Evolutionary conservation across 768 basidiomycete species (phyloP).

Genomic region (Russula sp.): DNA sequence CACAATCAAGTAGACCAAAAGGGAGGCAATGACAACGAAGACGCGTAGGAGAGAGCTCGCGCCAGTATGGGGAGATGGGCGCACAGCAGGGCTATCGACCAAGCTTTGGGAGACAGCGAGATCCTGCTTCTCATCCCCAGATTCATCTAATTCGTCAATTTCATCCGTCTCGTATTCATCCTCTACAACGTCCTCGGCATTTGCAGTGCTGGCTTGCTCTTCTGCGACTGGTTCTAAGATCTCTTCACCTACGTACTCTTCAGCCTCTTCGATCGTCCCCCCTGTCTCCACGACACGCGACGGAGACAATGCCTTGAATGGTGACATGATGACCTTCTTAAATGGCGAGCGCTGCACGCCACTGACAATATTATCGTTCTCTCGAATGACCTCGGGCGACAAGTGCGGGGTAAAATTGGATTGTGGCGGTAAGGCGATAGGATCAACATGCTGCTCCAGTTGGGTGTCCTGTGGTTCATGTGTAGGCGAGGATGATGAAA

Average conservation of each 20-base stretch:
- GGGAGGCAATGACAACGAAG: conserved; percentile 30
- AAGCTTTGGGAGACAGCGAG: conserved; percentile 34
- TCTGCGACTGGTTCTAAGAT: conserved; percentile 8
- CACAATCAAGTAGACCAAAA: conserved; percentile 26
- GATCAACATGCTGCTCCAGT: conserved; percentile 11
- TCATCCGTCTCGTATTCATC: conserved; percentile 5
- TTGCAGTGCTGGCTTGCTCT: conserved; percentile 6
- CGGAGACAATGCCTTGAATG: conserved; percentile 10
- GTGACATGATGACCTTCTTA: conserved; percentile 5
- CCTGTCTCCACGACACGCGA: conserved; percentile 3
- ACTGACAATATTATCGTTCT: conserved; percentile 21
- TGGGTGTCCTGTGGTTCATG: not conserved
- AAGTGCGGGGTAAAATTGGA: conserved; percentile 52
- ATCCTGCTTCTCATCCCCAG: conserved; percentile 16
- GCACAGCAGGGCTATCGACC: conserved; percentile 30
- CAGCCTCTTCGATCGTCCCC: conserved; percentile 22
- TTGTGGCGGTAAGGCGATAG: conserved; percentile 37
- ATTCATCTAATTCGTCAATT: conserved; percentile 21
- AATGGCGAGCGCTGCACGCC: conserved; percentile 15
- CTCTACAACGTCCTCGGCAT: conserved; percentile 3
- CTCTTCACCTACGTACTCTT: conserved; percentile 19
- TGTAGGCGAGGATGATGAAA: conserved; percentile 24
- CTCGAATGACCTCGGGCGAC: conserved; percentile 32
- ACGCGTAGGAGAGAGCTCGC: conserved; percentile 35
- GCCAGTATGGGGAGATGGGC: not conserved